phyloP scores from a whole-genome alignment of 2,329 filamentous ascomycete genomes.

The Leptographium wingfieldii region DNA sequence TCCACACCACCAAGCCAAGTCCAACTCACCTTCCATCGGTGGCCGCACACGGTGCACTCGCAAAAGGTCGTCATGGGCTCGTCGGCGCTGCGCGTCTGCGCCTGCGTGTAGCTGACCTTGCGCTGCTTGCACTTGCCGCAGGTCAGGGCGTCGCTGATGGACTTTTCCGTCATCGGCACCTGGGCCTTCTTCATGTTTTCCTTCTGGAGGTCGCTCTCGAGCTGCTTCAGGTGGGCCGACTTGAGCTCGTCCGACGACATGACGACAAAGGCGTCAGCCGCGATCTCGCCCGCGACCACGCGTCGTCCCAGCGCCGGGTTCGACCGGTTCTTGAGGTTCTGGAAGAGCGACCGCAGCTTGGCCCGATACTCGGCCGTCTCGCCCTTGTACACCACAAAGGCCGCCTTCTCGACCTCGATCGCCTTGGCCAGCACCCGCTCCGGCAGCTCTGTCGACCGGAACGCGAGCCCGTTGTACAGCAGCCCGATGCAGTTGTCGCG shows the following conservation, averaged over 20 bases:
- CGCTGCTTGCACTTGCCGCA: slow-evolving; percentile 88
- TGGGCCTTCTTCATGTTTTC: slow-evolving; percentile 98
- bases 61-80: slow-evolving; percentile 79
- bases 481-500: slow-evolving; percentile 82
- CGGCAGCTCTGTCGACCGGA: slow-evolving; percentile 56
- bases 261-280: slow-evolving; percentile 59
- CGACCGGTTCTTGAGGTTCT: slow-evolving; percentile 87
- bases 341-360: slow-evolving; percentile 85
- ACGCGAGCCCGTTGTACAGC: slow-evolving; percentile 81
- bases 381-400: slow-evolving; percentile 55
- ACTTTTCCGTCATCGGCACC: slow-evolving; percentile 84
- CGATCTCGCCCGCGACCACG: slow-evolving; percentile 63
- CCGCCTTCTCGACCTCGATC: slow-evolving; percentile 73
- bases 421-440: slow-evolving; percentile 60
- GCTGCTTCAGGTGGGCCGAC: slow-evolving; percentile 65
- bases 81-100: slow-evolving; percentile 89
- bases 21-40: slow-evolving; percentile 55
- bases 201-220: slow-evolving; percentile 64
- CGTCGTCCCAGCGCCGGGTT: slow-evolving; percentile 66
- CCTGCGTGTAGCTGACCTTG: slow-evolving; percentile 91
- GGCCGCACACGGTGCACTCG: slow-evolving; percentile 56
- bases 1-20: no score
- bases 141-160: slow-evolving; percentile 73
- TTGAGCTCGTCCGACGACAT: slow-evolving; percentile 91
- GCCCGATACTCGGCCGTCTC: slow-evolving; percentile 65